A percentile compares a stretch with the other conserved stretches of the same genome.
These are phyloP conservation scores for Phanerochaete carnosa DNA, from an alignment of 768 basidiomycete genomes.

Conservation along the genomic window DNA sequence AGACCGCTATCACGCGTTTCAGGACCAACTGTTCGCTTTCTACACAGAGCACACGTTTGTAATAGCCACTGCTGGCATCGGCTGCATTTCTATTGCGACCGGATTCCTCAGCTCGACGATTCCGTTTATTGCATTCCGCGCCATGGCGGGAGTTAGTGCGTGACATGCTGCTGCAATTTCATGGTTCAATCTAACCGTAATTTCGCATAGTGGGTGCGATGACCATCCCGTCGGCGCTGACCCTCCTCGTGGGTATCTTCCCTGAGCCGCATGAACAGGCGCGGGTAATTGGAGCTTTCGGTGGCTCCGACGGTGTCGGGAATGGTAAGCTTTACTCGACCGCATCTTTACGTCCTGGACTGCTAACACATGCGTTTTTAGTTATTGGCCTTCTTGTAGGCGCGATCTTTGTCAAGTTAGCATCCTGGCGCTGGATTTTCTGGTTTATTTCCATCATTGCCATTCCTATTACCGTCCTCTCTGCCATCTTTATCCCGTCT, in stretches of 20 bases:
- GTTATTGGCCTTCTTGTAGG: conserved; percentile 29
- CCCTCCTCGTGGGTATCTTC: conserved; percentile 41
- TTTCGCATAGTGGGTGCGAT: conserved; percentile 29
- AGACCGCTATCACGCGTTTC: background rate
- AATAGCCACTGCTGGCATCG: conserved; percentile 16
- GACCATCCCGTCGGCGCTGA: conserved; percentile 36
- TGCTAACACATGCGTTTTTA: background rate
- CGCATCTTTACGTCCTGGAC: background rate
- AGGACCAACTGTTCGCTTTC: background rate
- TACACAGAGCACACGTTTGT: conserved; percentile 19
- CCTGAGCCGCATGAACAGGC: conserved; percentile 37
- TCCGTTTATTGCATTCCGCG: conserved; percentile 22
- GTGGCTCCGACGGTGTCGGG: conserved; percentile 37
- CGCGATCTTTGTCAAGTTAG: conserved; percentile 27
- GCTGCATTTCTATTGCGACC: conserved; percentile 17
- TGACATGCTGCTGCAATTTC: background rate
- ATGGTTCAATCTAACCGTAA: background rate
- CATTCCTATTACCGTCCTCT: conserved; percentile 20
- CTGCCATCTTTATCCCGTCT: conserved; percentile 24
- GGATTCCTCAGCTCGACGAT: conserved; percentile 22
- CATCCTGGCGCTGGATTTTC: conserved; percentile 40
- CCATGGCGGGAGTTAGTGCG: conserved; percentile 21
- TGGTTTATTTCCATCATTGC: conserved; percentile 36
- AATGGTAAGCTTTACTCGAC: conserved; percentile 25
- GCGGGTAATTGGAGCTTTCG: conserved; percentile 37